phyloP scores from a whole-genome alignment of 108 stramenopile genomes.

The Nannochloropsis oceanica region DNA sequence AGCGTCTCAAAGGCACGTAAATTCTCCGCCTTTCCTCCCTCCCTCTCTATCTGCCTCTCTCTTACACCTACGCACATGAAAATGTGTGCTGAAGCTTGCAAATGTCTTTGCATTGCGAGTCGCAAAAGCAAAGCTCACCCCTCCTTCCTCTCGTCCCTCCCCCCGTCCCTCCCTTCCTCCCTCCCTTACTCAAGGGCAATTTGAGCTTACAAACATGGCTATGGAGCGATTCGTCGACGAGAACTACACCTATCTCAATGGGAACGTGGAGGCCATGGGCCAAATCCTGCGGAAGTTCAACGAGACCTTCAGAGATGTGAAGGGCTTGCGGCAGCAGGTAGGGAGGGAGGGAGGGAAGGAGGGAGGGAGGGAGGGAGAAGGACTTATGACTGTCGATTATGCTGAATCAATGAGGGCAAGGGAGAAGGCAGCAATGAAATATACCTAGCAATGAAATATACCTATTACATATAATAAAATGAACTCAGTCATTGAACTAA shows the following conservation, averaged over 20 bases:
- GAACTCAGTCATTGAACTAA: no score
- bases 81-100: neutral
- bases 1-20: neutral
- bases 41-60: neutral
- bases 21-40: neutral
- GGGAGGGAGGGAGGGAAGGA: neutral
- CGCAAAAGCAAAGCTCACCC: neutral
- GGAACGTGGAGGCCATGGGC: neutral
- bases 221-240: neutral
- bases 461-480: no score
- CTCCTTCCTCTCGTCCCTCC: neutral
- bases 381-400: no score
- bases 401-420: no score
- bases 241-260: neutral
- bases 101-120: neutral
- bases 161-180: neutral
- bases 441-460: no score
- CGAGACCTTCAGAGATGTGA: neutral
- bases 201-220: neutral
- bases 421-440: no score
- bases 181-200: neutral
- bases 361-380: no score
- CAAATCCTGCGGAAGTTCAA: neutral
- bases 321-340: neutral
- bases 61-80: neutral